Base-by-base conservation (phyloP, 768 basidiomycete genomes). In the Coprinopsis strossmayeri region DNA sequence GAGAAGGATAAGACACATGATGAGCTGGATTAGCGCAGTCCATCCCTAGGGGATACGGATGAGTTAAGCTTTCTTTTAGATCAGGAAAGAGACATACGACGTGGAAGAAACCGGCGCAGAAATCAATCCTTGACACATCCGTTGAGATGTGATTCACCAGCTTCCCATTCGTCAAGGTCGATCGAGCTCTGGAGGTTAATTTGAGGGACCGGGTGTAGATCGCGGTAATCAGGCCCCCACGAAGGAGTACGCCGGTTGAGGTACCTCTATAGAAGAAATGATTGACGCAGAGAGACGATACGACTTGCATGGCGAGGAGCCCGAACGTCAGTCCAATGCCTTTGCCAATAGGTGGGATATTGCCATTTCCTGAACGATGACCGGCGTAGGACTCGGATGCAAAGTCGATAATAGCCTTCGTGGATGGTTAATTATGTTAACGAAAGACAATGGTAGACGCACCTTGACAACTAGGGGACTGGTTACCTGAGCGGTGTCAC, bases 71-170 rank as follows among this genome's bases (percentile, higher is more conserved):
- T n/a, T n/a, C n/a, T n/a, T n/a, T n/a, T n/a, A n/a, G n/a, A n/a
- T 15, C 7, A 15, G 30, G 30, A 32, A 32, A 32, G 20, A 20
- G 20, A 46, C 64, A 21, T 45, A 67, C 70, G 74, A 91, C 83
- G 56, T 90, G 87, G 64, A 90, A 86, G 68, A 83, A 87, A 17
- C 82, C 73, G 57, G 79, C 73, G 57, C 84, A 86, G 57, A 92
- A 96, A 61, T 97, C 92, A 60, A 97, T 88, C 18, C 93, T 79
- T 24, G 87, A 91, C 18, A 94, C 82, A 60, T 93, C 91, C 1
- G 88, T 91, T 3, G 89, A 91, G 52, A 98, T 94, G 67, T 95
- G 91, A 55, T 92, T 94, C 53, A 96, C 85, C 10, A 96, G 77
- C 60, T 87, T 87, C 18, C 92, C 94, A 58, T 91, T 96, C 1